Evolutionary conservation across 2,329 filamentous ascomycete species (phyloP).

Genomic region (Colletotrichum brevisporum): DNA sequence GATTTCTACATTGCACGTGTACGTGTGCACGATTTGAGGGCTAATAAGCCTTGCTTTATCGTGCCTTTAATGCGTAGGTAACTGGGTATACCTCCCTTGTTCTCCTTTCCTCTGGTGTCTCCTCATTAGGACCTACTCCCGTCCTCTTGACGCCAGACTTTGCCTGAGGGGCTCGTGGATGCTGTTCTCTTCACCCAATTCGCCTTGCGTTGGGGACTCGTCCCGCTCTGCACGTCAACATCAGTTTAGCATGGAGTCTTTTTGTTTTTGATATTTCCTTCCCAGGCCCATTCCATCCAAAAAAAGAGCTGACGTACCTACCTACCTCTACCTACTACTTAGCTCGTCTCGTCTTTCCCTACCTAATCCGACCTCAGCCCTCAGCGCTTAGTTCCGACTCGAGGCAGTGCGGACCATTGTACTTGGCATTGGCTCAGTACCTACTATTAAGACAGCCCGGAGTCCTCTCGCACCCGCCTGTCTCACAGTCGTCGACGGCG

Average conservation of each 20-base stretch:
- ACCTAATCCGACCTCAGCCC: too few relatives aligned
- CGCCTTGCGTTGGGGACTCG: not conserved
- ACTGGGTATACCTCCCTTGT: too few relatives aligned
- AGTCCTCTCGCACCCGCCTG: slow-evolving; percentile 13
- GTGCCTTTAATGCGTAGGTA: too few relatives aligned
- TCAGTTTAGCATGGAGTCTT: not conserved
- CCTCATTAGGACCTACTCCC: too few relatives aligned
- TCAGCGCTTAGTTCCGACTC: not conserved
- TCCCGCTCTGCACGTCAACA: not conserved
- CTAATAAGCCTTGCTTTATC: too few relatives aligned
- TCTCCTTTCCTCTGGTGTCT: too few relatives aligned
- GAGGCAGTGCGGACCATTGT: not conserved
- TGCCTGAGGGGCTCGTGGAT: too few relatives aligned
- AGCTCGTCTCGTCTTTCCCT: slow-evolving; percentile 4
- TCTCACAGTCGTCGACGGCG: slow-evolving; percentile 25
- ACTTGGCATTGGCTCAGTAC: not conserved
- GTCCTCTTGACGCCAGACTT: too few relatives aligned
- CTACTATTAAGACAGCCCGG: not conserved
- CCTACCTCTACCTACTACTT: not conserved
- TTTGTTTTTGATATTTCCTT: not conserved
- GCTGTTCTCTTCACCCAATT: not conserved
- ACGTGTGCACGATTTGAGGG: too few relatives aligned
- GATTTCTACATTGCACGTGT: too few relatives aligned
- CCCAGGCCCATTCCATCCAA: too few relatives aligned
- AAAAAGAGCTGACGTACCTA: too few relatives aligned